Evolutionary conservation across 179 eudicot genomes (phyloP).

Genomic region (Silene coronaria): DNA sequence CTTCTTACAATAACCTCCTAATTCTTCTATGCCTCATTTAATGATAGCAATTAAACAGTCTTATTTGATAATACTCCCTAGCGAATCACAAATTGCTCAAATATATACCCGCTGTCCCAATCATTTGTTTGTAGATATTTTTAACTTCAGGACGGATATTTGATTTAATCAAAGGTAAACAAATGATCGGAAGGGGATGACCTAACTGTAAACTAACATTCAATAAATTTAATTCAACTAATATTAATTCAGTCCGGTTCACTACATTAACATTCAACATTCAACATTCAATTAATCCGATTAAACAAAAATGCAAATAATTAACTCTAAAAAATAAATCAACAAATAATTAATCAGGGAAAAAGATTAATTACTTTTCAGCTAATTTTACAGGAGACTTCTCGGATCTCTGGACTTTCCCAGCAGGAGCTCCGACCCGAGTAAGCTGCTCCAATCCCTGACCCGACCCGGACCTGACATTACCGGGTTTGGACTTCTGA

Average conservation of each 20-base stretch:
- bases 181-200: too few relatives aligned
- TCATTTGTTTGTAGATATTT: too few relatives aligned
- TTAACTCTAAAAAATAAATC: not conserved
- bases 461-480: not conserved
- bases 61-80: too few relatives aligned
- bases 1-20: too few relatives aligned
- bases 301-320: not conserved
- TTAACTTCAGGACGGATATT: too few relatives aligned
- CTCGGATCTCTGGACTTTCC: slow-evolving; percentile 6
- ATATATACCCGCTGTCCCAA: not conserved
- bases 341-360: not conserved
- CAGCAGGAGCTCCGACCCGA: not conserved
- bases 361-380: slow-evolving; percentile 39
- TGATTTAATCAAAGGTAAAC: too few relatives aligned
- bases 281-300: not conserved
- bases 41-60: too few relatives aligned
- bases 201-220: too few relatives aligned
- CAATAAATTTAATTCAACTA: too few relatives aligned
- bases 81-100: not conserved
- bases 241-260: too few relatives aligned
- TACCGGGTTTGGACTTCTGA: slow-evolving; percentile 19
- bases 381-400: slow-evolving; percentile 32
- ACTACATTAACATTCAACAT: not conserved
- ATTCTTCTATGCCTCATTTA: too few relatives aligned
- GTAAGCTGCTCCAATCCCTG: not conserved